Percentiles rank a stretch among this genome's conserved stretches.
These are phyloP conservation scores for Trichoderma koningiopsis DNA, from an alignment of 2,329 filamentous ascomycete genomes.

Conservation along the genomic window DNA sequence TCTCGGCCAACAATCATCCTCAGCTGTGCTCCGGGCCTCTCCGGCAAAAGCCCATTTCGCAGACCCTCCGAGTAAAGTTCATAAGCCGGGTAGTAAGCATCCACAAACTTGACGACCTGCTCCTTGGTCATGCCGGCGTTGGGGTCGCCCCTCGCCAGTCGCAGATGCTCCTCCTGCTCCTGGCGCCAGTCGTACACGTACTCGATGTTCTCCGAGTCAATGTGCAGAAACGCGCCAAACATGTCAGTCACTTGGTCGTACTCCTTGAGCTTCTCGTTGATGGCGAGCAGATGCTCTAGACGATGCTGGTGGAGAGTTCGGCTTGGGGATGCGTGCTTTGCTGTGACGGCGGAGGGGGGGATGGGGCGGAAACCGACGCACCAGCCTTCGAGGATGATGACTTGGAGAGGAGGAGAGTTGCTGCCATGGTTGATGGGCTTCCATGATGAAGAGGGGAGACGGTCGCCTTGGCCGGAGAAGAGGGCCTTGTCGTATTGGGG, in stretches of 20 bases:
- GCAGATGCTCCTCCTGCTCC: conserved; percentile 75
- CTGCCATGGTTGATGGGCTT: conserved; percentile 52
- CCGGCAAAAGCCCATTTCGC: conserved; percentile 57
- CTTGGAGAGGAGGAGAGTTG: conserved; percentile 45
- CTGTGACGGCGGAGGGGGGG: conserved; percentile 50
- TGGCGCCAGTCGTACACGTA: conserved; percentile 85
- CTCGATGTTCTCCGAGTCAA: conserved; percentile 69
- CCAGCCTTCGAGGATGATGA: conserved; percentile 89
- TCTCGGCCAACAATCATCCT: conserved; percentile 63
- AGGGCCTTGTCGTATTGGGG: conserved; percentile 85
- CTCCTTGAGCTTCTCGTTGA: conserved; percentile 50
- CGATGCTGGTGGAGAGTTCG: conserved; percentile 52
- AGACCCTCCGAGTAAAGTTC: conserved; percentile 67
- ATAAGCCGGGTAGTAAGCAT: conserved; percentile 70
- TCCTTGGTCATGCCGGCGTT: conserved; percentile 76
- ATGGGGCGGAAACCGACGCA: conserved; percentile 80
- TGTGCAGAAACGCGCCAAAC: conserved; percentile 59
- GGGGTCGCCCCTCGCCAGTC: conserved; percentile 59
- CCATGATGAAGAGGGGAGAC: conserved; percentile 66
- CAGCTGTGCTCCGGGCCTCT: conserved; percentile 58
- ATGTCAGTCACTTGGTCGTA: conserved; percentile 55
- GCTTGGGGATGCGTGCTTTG: conserved; percentile 54
- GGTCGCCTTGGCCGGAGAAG: conserved; percentile 75
- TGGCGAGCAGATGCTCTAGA: conserved; percentile 52
- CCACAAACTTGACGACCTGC: conserved; percentile 73